These are phyloP conservation scores for Malus hybrid DNA, from an alignment of 331 rosid species.

Conservation along the genomic window DNA sequence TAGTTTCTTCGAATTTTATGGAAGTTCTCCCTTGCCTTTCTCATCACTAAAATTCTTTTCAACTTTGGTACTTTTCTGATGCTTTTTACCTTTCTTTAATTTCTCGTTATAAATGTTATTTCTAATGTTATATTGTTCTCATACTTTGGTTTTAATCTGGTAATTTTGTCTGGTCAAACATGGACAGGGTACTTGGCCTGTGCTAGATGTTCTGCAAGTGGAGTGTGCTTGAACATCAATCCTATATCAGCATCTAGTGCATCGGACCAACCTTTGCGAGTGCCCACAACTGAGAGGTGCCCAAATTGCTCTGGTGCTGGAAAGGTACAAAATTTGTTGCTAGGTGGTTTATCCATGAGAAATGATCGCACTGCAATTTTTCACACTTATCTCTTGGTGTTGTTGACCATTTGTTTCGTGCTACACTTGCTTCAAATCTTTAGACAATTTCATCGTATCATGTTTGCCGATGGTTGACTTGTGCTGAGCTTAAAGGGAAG, in stretches of 20 bases:
- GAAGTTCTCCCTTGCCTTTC: neutral
- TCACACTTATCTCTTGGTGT: neutral
- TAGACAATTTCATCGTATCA: neutral
- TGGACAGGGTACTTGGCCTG: constrained; percentile 84
- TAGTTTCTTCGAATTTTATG: neutral
- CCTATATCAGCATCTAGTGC: constrained; percentile 47
- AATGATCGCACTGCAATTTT: neutral
- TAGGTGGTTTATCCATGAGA: neutral
- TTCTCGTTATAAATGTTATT: neutral
- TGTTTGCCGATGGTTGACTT: no score
- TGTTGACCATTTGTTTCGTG: neutral
- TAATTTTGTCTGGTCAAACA: neutral
- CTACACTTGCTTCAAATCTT: neutral
- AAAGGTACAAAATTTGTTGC: constrained; percentile 47
- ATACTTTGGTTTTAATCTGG: neutral
- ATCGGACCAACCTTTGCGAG: constrained; percentile 40
- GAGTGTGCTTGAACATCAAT: constrained; percentile 59
- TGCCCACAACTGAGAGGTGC: constrained; percentile 74
- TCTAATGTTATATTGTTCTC: neutral
- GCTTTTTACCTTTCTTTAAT: neutral
- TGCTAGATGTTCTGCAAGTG: constrained; percentile 84
- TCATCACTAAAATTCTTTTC: neutral
- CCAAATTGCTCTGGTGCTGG: constrained; percentile 92
- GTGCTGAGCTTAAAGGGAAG: neutral
- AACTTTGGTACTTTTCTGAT: neutral